phyloP scores from a whole-genome alignment of 495 filamentous ascomycete species.

The Parathielavia appendiculata region DNA sequence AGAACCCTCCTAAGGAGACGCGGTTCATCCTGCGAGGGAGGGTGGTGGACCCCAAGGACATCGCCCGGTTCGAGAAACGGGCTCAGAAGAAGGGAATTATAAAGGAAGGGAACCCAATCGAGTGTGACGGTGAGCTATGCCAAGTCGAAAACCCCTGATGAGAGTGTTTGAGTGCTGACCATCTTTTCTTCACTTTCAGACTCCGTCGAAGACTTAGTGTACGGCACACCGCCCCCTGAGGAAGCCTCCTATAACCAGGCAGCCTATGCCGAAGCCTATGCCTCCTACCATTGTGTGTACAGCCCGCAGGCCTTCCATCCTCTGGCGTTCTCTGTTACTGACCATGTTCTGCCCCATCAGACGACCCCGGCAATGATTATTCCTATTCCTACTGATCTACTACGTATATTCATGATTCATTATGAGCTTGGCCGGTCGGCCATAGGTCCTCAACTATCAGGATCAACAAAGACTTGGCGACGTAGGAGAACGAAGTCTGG shows the following conservation, averaged over 20 bases:
- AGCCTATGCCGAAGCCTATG: conserved; percentile 3
- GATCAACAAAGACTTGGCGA: too few species aligned
- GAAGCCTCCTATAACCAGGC: conserved; percentile 1
- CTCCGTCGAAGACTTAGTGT: conserved; percentile 27
- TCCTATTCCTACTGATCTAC: background rate
- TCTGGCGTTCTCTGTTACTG: background rate
- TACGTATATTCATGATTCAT: too few species aligned
- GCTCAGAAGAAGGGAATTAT: conserved; percentile 30
- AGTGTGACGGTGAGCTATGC: background rate
- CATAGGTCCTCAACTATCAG: too few species aligned
- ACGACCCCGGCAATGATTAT: conserved; percentile 2
- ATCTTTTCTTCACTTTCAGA: conserved; percentile 9
- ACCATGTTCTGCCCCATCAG: background rate
- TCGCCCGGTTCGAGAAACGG: conserved; percentile 35
- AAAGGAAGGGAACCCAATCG: conserved; percentile 10
- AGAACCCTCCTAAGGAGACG: conserved; percentile 30
- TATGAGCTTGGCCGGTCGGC: too few species aligned
- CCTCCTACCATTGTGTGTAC: conserved; percentile 4
- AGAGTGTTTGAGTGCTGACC: background rate
- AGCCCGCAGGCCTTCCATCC: background rate
- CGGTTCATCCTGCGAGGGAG: conserved; percentile 32
- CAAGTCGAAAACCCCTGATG: background rate
- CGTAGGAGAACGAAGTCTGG: background rate
- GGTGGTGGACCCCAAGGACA: conserved; percentile 33
- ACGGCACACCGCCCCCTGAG: conserved; percentile 24